Base-by-base conservation (phyloP, 306 rosid genomes). In the Castanea sativa region DNA sequence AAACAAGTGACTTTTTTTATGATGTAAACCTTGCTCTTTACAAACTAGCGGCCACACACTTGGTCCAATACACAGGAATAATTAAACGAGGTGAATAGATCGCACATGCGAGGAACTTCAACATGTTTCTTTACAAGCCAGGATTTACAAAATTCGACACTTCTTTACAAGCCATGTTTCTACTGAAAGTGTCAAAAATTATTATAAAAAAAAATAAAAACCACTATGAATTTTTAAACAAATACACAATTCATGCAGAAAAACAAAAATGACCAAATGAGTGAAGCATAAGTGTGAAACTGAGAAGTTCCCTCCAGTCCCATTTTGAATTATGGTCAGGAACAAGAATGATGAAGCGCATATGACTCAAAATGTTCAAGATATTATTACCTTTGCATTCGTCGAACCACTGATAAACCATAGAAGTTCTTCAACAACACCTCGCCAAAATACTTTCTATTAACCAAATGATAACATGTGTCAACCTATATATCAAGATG, bases 351-450 rank as follows among this genome's bases (percentile, higher is more conserved):
- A 63, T 43, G 64, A 79, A 53, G 49, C 69, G 49, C 69, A 65
- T n/a, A 81, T 23, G 23, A 59, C 33, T 52, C 30, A 4, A 73
- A 55, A 20, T 21, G 55, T 41, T 82, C 41, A 30, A 43, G 29
- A 38, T 19, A 67, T 21, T 51, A 70, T 76, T 86, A 95, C 99
- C 98, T 95, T 95, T 45, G 96, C 98, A 88, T 78, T 93, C 43
- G 99, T 95, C 58, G 99, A 93, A 82, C 99, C 99, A 79, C 99
- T 91, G 78, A 95, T 87, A 83, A 95, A 95, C 99, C 99, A 95
- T 29, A 95, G 92, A 87, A 95, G 98, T 81, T 95, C 99, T 87
- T 95, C 99, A 75, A 95, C 94, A 55, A 93, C 96, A 75, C 96
- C 99, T 80, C 97, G 92, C 99, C 99, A 95, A 86, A 95, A 95